Evolutionary conservation across 768 basidiomycete species (phyloP).

Genomic region (Boletus insuetus): DNA sequence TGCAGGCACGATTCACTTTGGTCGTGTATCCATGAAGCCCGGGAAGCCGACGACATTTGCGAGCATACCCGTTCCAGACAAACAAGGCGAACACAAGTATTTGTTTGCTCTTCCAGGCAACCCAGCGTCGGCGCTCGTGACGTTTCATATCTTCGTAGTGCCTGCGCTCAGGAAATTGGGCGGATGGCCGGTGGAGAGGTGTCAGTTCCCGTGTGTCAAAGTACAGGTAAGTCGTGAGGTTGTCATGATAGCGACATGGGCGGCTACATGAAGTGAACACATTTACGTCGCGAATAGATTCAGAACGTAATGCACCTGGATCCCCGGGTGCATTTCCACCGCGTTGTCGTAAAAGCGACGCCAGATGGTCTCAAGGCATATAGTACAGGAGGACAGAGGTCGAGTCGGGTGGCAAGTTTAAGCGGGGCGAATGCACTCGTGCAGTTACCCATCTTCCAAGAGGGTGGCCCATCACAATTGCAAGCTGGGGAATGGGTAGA

Average conservation of each 20-base stretch:
- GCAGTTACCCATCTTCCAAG: slow-evolving; percentile 51
- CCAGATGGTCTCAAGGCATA: slow-evolving; percentile 54
- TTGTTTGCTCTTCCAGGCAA: slow-evolving; percentile 88
- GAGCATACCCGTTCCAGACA: slow-evolving; percentile 50
- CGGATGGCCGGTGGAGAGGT: slow-evolving; percentile 55
- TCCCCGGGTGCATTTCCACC: slow-evolving; percentile 78
- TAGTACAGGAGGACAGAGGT: slow-evolving; percentile 86
- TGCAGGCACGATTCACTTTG: slow-evolving; percentile 78
- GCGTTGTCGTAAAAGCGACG: slow-evolving; percentile 55
- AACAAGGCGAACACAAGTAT: slow-evolving; percentile 45
- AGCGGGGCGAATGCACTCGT: slow-evolving; percentile 80
- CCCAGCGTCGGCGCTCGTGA: slow-evolving; percentile 84
- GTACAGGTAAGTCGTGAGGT: slow-evolving; percentile 53
- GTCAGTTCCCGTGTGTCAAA: slow-evolving; percentile 57
- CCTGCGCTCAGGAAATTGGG: slow-evolving; percentile 74
- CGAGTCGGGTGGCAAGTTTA: slow-evolving; percentile 77
- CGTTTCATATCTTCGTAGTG: slow-evolving; percentile 80
- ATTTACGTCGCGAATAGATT: slow-evolving; percentile 37
- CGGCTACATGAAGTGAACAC: neutral
- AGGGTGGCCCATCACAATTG: slow-evolving; percentile 37
- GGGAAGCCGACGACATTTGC: slow-evolving; percentile 94
- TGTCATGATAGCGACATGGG: neutral
- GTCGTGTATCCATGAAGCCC: slow-evolving; percentile 77
- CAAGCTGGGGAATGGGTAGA: slow-evolving; percentile 54
- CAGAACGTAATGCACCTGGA: slow-evolving; percentile 65